Evolutionary conservation across 257 asterid species (phyloP), one percentile per base, ranked within the genome.

Genomic region (Ophiorrhiza pumila): DNA sequence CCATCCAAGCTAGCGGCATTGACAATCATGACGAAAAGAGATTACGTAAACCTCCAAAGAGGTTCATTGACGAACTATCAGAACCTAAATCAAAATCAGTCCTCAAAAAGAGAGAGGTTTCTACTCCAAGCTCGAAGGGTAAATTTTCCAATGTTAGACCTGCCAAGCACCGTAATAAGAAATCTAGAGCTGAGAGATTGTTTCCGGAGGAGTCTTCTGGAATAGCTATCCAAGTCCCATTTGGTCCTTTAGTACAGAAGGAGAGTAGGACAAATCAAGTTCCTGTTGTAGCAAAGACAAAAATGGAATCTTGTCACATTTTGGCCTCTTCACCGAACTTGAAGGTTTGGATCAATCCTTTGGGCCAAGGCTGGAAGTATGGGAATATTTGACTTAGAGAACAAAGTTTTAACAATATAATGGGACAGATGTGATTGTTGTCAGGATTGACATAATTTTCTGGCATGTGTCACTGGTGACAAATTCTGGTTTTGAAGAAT

Each of bases 211-310:
- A 88, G 73, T 52, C 87, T 20, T 60, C 88, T 76, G 89, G 79
- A 32, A 80, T 62, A 71, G 98, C 97, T 77, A 94, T 94, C 80
- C 98, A 94, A 85, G 99, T 94, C 76, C 99, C 99, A 13, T 94
- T 94, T 72, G 99, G 85, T 68, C 87, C 97, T 67, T 73, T 90
- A 46, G 84, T 79, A 68, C 85, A 76, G 29, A 79, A 85, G 65
- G 97, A 88, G 81, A 69, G 83, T 68, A 80, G 82, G 4, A 77
- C 80, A 49, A 63, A 71, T 68, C 80, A 58, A 23, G 68, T 37
- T 12, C 60, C 72, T 41, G 47, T 49, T 56, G 79, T 34, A 42
- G 69, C 52, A 7, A 71, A 78, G 81, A 79, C 67, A 66, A 59
- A 34, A 47, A 17, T 13, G 57, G 46, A 37, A 14, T 46, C 49